Conservation (phyloP, 192 early-diverging fungal species). For the Dispira simplex region DNA sequence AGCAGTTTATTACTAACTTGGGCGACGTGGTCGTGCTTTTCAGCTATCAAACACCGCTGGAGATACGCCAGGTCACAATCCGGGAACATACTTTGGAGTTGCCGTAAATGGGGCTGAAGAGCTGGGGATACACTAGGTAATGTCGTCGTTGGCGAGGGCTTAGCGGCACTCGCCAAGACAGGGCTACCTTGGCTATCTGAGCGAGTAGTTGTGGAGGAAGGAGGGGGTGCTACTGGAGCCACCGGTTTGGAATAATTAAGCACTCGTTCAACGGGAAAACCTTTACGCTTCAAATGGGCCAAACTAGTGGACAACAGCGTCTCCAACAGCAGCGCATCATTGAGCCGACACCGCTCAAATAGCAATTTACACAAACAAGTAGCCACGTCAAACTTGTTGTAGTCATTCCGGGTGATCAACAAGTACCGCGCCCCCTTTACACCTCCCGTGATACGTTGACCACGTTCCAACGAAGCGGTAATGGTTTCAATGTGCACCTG, state of each 20-base stretch:
- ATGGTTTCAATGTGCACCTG: constrained; percentile 23
- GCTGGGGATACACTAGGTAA: not conserved
- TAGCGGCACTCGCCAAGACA: not conserved
- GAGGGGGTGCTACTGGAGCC: not conserved
- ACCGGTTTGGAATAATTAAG: constrained; percentile 11
- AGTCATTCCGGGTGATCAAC: constrained; percentile 17
- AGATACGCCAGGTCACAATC: constrained; percentile 43
- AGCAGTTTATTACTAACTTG: constrained; percentile 43
- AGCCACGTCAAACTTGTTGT: constrained; percentile 58
- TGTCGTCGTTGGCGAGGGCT: not conserved
- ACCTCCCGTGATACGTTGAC: too few relatives aligned
- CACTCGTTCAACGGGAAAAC: constrained; percentile 52
- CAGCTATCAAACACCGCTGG: constrained; percentile 27
- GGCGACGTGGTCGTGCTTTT: constrained; percentile 31
- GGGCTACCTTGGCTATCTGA: too few relatives aligned
- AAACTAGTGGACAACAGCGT: constrained; percentile 59
- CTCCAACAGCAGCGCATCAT: constrained; percentile 61
- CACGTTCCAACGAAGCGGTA: too few relatives aligned
- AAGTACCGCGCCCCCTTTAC: constrained; percentile 14
- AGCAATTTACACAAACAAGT: constrained; percentile 48
- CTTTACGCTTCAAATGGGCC: constrained; percentile 47
- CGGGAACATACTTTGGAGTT: constrained; percentile 42
- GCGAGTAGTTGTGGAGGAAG: not conserved
- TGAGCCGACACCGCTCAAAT: constrained; percentile 48
- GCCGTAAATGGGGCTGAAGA: constrained; percentile 11